Percentiles rank a stretch among this genome's conserved stretches.
phyloP scores from a whole-genome alignment of 2,329 filamentous ascomycete species.

The Hypoxylon sp. region DNA sequence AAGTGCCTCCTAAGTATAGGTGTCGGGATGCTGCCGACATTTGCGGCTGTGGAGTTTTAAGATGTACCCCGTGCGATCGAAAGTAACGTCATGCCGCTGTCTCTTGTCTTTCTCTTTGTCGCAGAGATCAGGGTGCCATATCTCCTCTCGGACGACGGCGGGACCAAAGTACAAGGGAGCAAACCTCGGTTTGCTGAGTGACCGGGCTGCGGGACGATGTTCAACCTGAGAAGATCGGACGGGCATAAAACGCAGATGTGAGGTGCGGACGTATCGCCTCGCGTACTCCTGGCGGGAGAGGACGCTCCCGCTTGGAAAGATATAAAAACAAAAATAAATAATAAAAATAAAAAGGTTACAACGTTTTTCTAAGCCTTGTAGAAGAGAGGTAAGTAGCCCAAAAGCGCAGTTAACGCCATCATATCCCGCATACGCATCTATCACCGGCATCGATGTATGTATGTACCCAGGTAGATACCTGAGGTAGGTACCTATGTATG shows the following conservation, averaged over 20 bases:
- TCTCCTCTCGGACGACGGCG: slow-evolving; percentile 12
- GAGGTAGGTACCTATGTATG: too few species aligned
- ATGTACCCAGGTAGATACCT: too few species aligned
- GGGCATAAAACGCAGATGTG: not conserved
- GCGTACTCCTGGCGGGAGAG: too few species aligned
- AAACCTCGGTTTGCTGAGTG: slow-evolving; percentile 26
- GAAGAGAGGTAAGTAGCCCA: slow-evolving; percentile 3
- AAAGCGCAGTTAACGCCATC: slow-evolving; percentile 17
- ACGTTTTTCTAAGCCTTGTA: slow-evolving; percentile 19
- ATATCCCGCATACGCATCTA: slow-evolving; percentile 1
- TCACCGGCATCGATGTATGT: slow-evolving; percentile 1
- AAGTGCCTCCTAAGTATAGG: too few species aligned
- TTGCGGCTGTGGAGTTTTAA: slow-evolving; percentile 39
- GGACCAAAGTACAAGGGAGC: slow-evolving; percentile 17
- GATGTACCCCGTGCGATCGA: slow-evolving; percentile 31
- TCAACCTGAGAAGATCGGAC: not conserved
- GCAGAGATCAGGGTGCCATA: slow-evolving; percentile 21
- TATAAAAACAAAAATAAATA: slow-evolving; percentile 20
- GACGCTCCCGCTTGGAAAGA: not conserved
- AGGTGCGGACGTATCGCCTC: slow-evolving; percentile 11
- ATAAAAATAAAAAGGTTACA: too few species aligned
- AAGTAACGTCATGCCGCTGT: slow-evolving; percentile 37
- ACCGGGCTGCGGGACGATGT: slow-evolving; percentile 2
- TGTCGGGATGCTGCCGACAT: slow-evolving; percentile 33
- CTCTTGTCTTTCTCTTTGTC: slow-evolving; percentile 2